A percentile compares a stretch with the other conserved stretches of the same genome.
Evolutionary conservation across 2,329 filamentous ascomycete genomes (phyloP).

Genomic region (Hymenoscyphus infarciens): DNA sequence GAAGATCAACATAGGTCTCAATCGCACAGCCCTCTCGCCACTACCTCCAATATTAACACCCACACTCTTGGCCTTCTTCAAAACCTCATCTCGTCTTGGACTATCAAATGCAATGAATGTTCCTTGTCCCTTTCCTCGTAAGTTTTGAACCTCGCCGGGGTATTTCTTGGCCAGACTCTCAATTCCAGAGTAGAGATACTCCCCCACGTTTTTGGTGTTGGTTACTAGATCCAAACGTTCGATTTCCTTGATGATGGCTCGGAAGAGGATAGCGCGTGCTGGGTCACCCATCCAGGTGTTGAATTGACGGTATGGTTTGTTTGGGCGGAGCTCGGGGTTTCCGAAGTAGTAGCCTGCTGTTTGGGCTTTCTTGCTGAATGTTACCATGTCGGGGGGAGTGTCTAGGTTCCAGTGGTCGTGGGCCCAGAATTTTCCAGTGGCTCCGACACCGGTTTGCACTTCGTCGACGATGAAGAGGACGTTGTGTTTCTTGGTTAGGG

Average conservation of each 20-base stretch:
- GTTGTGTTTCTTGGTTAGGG: slow-evolving; percentile 65
- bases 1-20: slow-evolving; percentile 80
- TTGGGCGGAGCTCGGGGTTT: slow-evolving; percentile 69
- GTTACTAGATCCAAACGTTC: slow-evolving; percentile 64
- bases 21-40: slow-evolving; percentile 63
- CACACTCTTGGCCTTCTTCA: slow-evolving; percentile 66
- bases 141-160: slow-evolving; percentile 66
- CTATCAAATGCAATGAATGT: slow-evolving; percentile 82
- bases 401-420: slow-evolving; percentile 78
- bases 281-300: slow-evolving; percentile 89
- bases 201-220: slow-evolving; percentile 58
- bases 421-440: slow-evolving; percentile 85
- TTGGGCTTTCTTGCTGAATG: slow-evolving; percentile 84
- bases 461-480: slow-evolving; percentile 79
- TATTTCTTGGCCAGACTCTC: slow-evolving; percentile 60
- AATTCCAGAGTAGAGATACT: slow-evolving; percentile 64
- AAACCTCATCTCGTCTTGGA: slow-evolving; percentile 63
- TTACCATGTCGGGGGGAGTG: slow-evolving; percentile 78
- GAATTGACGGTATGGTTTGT: slow-evolving; percentile 82
- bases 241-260: slow-evolving; percentile 73
- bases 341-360: slow-evolving; percentile 81
- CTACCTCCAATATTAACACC: slow-evolving; percentile 78
- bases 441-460: slow-evolving; percentile 79
- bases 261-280: slow-evolving; percentile 71
- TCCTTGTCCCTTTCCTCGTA: slow-evolving; percentile 71